These are phyloP conservation scores for Aphanomyces astaci DNA, from an alignment of 352 stramenopile species.

Conservation along the genomic window DNA sequence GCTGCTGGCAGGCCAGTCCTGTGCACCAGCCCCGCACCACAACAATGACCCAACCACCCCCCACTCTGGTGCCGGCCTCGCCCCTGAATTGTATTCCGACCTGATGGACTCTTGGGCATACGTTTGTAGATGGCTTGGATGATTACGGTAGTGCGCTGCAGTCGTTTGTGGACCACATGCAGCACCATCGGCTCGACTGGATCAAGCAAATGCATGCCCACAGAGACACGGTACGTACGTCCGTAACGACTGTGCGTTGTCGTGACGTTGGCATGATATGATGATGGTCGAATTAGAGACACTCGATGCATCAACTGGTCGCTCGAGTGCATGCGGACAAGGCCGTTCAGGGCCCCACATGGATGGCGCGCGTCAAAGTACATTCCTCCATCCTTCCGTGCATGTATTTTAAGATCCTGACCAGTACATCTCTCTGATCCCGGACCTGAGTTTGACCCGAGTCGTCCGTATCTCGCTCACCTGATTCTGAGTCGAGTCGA, in stretches of 20 bases:
- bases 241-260: neutral
- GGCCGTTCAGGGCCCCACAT: neutral
- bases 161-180: neutral
- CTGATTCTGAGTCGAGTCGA: too few relatives aligned
- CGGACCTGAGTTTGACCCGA: too few relatives aligned
- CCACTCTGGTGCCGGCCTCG: too few relatives aligned
- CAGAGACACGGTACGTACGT: neutral
- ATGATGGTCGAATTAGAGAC: neutral
- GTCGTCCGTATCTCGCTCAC: too few relatives aligned
- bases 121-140: neutral
- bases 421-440: neutral
- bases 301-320: slow-evolving; percentile 13
- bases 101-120: neutral
- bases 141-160: neutral
- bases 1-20: neutral
- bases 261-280: neutral
- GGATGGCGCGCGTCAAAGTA: slow-evolving; percentile 18
- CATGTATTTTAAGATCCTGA: neutral
- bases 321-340: neutral
- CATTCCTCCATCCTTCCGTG: neutral
- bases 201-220: neutral
- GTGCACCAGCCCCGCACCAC: slow-evolving; percentile 27
- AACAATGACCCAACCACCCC: too few relatives aligned
- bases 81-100: too few relatives aligned
- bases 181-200: neutral